phyloP scores from a whole-genome alignment of 495 filamentous ascomycete species.

The Astrothelium subdiscretum region DNA sequence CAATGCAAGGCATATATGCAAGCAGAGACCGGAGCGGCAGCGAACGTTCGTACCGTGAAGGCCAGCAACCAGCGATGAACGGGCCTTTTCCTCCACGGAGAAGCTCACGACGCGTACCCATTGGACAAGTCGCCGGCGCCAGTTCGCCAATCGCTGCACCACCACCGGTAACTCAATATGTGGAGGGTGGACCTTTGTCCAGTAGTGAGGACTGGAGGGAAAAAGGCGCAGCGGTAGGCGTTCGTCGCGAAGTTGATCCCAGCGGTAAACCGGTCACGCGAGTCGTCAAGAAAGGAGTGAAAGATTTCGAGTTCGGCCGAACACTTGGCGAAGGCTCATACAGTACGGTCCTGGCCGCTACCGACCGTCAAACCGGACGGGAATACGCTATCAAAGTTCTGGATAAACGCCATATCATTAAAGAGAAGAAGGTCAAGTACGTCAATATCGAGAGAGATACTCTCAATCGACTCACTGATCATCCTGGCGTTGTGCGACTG shows the following conservation, averaged over 20 bases:
- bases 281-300: conserved; percentile 89
- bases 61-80: conserved; percentile 22
- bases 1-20: conserved; percentile 52
- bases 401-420: conserved; percentile 98
- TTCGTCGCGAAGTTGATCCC: conserved; percentile 68
- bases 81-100: conserved; percentile 47
- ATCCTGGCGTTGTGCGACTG: conserved; percentile 90
- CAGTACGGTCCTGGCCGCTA: conserved; percentile 90
- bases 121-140: background rate
- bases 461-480: conserved; percentile 87
- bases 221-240: conserved; percentile 68
- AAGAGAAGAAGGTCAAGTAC: conserved; percentile 99
- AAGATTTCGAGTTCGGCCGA: conserved; percentile 90
- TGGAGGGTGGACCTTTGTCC: conserved; percentile 50
- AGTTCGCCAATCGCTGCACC: conserved; percentile 29
- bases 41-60: conserved; percentile 46
- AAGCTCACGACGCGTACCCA: conserved; percentile 50
- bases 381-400: conserved; percentile 98
- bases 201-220: conserved; percentile 96
- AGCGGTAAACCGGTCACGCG: conserved; percentile 72
- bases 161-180: conserved; percentile 40
- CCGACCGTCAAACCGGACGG: conserved; percentile 86
- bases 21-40: conserved; percentile 58
- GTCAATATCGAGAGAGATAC: conserved; percentile 99
- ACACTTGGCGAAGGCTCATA: conserved; percentile 95